Evolutionary conservation across 78 protist species (phyloP).

Genomic region (slime mould (Dictyostelium discoideum)): dicty_2.7 NC_007089.4:2139001-2139500

Average conservation of each 20-base stretch:
- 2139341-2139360: neutral
- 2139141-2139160: too few species aligned
- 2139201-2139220: too few species aligned
- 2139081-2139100: slow-evolving; percentile 63
- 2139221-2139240: slow-evolving; percentile 57
- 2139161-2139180: neutral
- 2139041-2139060: slow-evolving; percentile 26
- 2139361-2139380: slow-evolving; percentile 18
- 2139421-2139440: neutral
- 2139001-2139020: slow-evolving; percentile 59
- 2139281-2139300: slow-evolving; percentile 3
- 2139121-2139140: neutral
- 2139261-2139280: slow-evolving; percentile 2
- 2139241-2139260: slow-evolving; percentile 50
- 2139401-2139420: slow-evolving; percentile 32
- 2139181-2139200: too few species aligned
- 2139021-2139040: slow-evolving; percentile 32
- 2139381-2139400: slow-evolving; percentile 19
- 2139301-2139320: neutral
- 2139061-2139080: neutral
- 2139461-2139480: slow-evolving; percentile 3
- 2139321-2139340: neutral
- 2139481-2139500: neutral
- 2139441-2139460: neutral
- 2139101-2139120: slow-evolving; percentile 47